Conservation (phyloP, 805 yeast genomes). For the Candida ascalaphidarum region DNA sequence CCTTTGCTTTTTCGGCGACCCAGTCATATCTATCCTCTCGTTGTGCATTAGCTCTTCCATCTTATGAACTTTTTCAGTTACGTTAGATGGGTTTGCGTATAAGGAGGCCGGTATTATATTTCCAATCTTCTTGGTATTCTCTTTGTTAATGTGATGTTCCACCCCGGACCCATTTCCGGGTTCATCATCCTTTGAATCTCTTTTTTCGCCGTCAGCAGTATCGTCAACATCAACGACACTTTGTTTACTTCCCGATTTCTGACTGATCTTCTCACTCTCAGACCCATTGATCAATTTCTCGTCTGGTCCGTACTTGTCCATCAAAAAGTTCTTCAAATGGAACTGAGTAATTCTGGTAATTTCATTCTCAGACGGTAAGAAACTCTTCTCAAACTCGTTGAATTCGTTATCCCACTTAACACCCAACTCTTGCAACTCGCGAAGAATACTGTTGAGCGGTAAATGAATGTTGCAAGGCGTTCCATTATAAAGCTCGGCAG, state of each 20-base stretch:
- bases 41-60: constrained; percentile 18
- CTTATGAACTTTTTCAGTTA: constrained; percentile 18
- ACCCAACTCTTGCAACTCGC: constrained; percentile 72
- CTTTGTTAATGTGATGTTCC: too few relatives aligned
- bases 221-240: constrained; percentile 6
- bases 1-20: constrained; percentile 8
- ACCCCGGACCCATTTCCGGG: too few relatives aligned
- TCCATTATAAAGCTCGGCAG: constrained; percentile 44
- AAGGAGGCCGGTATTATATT: too few relatives aligned
- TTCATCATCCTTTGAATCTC: not conserved
- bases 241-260: constrained; percentile 5
- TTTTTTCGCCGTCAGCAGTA: constrained; percentile 5
- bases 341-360: constrained; percentile 83
- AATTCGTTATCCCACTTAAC: constrained; percentile 85
- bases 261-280: constrained; percentile 7
- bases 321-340: constrained; percentile 69
- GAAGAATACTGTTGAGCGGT: constrained; percentile 57
- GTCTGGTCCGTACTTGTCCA: constrained; percentile 36
- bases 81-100: too few relatives aligned
- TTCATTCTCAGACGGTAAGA: constrained; percentile 87
- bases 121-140: not conserved
- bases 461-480: constrained; percentile 60
- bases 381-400: constrained; percentile 66
- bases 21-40: constrained; percentile 8
- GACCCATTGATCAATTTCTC: too few relatives aligned